Percentiles rank a stretch among this genome's conserved stretches.
Evolutionary conservation across 495 filamentous ascomycete species (phyloP).

Genomic region (Aspergillus campestris): DNA sequence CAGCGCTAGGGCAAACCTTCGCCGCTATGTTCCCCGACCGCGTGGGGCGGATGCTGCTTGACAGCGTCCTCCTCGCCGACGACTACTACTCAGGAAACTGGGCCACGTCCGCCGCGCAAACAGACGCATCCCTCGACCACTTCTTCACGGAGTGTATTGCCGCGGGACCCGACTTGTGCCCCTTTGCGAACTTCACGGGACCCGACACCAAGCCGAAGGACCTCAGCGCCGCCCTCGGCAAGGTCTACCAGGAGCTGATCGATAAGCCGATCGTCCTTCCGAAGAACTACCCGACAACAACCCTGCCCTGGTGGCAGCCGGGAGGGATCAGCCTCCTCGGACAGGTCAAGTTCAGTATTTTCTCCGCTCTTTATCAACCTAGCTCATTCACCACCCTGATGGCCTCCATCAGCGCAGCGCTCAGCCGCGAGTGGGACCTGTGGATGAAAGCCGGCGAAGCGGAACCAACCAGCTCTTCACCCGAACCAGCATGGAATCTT

Average conservation of each 20-base stretch:
- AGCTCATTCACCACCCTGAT: not conserved
- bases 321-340: not conserved
- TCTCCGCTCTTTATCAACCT: not conserved
- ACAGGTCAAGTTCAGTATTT: not conserved
- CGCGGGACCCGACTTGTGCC: not conserved
- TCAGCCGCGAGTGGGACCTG: not conserved
- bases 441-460: not conserved
- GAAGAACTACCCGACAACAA: not conserved
- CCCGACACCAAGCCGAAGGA: not conserved
- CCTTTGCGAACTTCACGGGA: not conserved
- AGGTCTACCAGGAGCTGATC: not conserved
- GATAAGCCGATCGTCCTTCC: not conserved
- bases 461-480: too few relatives aligned
- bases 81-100: constrained; percentile 16
- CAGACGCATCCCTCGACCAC: not conserved
- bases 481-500: not conserved
- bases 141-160: not conserved
- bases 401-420: not conserved
- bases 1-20: constrained; percentile 43
- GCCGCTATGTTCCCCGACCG: constrained; percentile 37
- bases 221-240: not conserved
- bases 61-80: constrained; percentile 32
- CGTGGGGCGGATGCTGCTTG: constrained; percentile 28
- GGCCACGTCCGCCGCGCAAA: not conserved
- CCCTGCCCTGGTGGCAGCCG: not conserved